Conservation (phyloP, 2,329 filamentous ascomycete genomes). For the Blastomyces parvus region DNA sequence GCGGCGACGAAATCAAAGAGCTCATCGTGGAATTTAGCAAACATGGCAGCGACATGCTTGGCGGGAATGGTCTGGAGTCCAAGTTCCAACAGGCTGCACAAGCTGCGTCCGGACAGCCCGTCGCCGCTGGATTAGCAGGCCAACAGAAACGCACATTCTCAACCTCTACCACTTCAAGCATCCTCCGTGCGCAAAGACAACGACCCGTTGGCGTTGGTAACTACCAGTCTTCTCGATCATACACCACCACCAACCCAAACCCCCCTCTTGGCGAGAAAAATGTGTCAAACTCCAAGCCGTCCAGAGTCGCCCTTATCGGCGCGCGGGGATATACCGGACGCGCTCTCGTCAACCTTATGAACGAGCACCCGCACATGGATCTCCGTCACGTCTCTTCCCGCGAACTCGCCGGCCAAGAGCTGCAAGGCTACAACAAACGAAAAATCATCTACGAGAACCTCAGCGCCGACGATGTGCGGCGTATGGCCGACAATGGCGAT, state of each 20-base stretch:
- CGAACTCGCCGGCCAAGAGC: conserved; percentile 75
- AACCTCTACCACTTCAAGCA: conserved; percentile 38
- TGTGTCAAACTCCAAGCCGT: conserved; percentile 66
- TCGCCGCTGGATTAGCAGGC: conserved; percentile 36
- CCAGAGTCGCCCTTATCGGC: conserved; percentile 77
- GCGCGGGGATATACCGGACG: conserved; percentile 92
- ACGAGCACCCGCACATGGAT: conserved; percentile 81
- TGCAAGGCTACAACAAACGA: conserved; percentile 83
- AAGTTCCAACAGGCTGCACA: conserved; percentile 69
- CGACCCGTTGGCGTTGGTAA: conserved; percentile 16
- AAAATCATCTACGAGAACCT: conserved; percentile 90
- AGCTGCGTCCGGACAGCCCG: conserved; percentile 51
- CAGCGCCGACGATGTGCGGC: conserved; percentile 71
- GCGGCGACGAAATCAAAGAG: conserved; percentile 67
- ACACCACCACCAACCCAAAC: conserved; percentile 53
- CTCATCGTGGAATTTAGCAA: conserved; percentile 78
- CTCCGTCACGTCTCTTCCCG: conserved; percentile 86
- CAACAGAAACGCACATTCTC: conserved; percentile 62
- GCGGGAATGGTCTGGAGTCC: conserved; percentile 80
- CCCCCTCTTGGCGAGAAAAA: conserved; percentile 84
- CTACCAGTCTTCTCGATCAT: conserved; percentile 30
- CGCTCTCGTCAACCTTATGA: conserved; percentile 76
- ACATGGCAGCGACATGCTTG: conserved; percentile 76
- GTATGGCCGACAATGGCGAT: conserved; percentile 72
- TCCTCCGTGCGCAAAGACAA: conserved; percentile 29